Evolutionary conservation across 805 yeast genomes (phyloP).

Genomic region (Nakazawaea ishiwadae): DNA sequence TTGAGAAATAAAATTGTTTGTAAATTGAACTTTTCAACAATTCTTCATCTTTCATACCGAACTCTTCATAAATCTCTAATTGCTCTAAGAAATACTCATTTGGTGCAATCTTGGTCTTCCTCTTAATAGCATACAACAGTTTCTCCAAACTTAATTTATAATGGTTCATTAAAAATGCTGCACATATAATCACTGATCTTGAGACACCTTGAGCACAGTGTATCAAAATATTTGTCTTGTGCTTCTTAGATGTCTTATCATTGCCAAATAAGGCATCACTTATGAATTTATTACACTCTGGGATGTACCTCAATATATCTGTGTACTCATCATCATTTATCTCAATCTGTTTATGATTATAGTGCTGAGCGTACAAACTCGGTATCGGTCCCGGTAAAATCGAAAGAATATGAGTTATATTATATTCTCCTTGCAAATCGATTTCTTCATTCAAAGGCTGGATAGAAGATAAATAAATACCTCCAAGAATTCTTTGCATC

Average conservation of each 20-base stretch:
- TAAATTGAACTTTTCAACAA: slow-evolving; percentile 24
- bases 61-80: slow-evolving; percentile 52
- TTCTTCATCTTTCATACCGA: slow-evolving; percentile 32
- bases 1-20: slow-evolving; percentile 37
- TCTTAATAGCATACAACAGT: slow-evolving; percentile 71
- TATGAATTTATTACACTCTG: slow-evolving; percentile 62
- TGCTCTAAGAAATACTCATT: slow-evolving; percentile 74
- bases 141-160: slow-evolving; percentile 52
- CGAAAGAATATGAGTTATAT: slow-evolving; percentile 71
- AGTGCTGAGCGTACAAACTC: slow-evolving; percentile 36
- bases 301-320: slow-evolving; percentile 60
- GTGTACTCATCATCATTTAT: slow-evolving; percentile 69
- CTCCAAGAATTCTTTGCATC: slow-evolving; percentile 67
- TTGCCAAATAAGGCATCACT: slow-evolving; percentile 53
- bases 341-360: slow-evolving; percentile 54
- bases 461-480: slow-evolving; percentile 70
- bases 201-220: slow-evolving; percentile 53
- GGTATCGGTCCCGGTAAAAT: slow-evolving; percentile 64
- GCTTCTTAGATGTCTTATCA: slow-evolving; percentile 23
- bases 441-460: slow-evolving; percentile 54
- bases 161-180: slow-evolving; percentile 46
- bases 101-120: slow-evolving; percentile 63
- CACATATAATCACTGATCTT: slow-evolving; percentile 40
- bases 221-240: slow-evolving; percentile 40
- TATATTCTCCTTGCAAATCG: slow-evolving; percentile 45